A percentile compares a stretch with the other conserved stretches of the same genome.
Evolutionary conservation across 139 green algal species (phyloP).

Genomic region (Chlorella sp.): DNA sequence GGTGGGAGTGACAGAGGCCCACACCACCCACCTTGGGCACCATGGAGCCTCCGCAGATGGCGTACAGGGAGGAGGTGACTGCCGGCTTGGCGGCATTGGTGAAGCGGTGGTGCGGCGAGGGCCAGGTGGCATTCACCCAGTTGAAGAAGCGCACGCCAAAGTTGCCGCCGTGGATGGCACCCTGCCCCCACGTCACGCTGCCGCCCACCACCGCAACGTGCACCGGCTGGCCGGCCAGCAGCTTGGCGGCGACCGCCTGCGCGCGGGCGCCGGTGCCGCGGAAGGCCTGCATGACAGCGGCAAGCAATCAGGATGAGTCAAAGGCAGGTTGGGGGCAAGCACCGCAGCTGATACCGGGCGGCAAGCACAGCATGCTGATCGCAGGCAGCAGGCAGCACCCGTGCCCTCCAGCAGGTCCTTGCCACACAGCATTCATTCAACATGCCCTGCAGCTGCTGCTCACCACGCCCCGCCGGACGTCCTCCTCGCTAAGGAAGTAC

Average conservation of each 20-base stretch:
- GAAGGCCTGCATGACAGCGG: not conserved
- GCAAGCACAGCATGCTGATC: too few relatives aligned
- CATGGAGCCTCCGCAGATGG: not conserved
- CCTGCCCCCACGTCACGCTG: conserved; percentile 12
- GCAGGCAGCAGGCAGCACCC: too few relatives aligned
- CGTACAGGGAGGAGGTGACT: not conserved
- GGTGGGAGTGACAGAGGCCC: too few relatives aligned
- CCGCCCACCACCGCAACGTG: conserved; percentile 11
- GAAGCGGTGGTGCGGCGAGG: conserved; percentile 17
- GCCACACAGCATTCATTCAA: too few relatives aligned
- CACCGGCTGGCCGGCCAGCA: conserved; percentile 3
- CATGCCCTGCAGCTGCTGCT: too few relatives aligned
- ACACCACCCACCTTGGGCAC: not conserved
- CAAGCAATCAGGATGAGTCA: too few relatives aligned
- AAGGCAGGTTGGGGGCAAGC: too few relatives aligned
- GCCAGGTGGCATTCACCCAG: conserved; percentile 10
- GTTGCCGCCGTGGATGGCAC: not conserved
- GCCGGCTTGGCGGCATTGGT: conserved; percentile 10
- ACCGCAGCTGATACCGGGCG: too few relatives aligned
- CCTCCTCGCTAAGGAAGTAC: too few relatives aligned
- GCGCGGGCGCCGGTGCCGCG: not conserved
- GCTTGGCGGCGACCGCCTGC: not conserved
- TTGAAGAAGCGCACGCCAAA: conserved; percentile 6
- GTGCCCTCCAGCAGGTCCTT: too few relatives aligned
- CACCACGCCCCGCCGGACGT: too few relatives aligned